Base-by-base conservation (phyloP, 192 early-diverging fungal species). In the Rhizophagus prolifer region DNA sequence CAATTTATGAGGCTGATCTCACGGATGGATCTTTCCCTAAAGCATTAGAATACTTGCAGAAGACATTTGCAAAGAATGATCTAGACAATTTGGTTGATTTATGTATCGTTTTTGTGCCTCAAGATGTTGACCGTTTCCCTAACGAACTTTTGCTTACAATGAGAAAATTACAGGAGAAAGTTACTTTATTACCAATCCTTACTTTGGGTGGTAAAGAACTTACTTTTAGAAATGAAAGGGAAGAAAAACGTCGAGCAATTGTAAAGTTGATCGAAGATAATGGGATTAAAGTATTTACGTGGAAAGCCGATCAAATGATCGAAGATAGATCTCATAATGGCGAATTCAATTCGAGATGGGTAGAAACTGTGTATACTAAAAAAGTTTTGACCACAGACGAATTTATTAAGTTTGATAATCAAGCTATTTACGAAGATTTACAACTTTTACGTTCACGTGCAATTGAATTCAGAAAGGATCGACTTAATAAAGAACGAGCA, bases 281-380 rank as follows among this genome's bases (percentile, higher is more conserved):
- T n/a, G 62, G 38, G 21, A 75, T 75, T 47, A 62, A 75, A 28
- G 66, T 75, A 6, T 75, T 75, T 54, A 44, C 41, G 8, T 75
- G 74, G 74, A 75, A 65, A 75, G 61, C 41, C 9, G 74, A 75
- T 13, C 16, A 65, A 47, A 58, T 75, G 30, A 26, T 65, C 30
- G 28, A 75, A 34, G 60, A 74, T 44, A 9, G 10, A 4, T n/a
- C 41, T 25, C 23, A 5, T 14, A 71, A 26, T 7, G 70, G 54
- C 9, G 44, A 30, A 61, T 36, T n/a, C 14, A 14, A 36, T 26
- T 16, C 12, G 38, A 38, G 10, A 21, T 64, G 60, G n/a, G 16
- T 65, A 34, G 63, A 75, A 65, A 75, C 74, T 31, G 46, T 65
- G 12, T 75, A 64, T 65, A 65, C 74, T 6, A 75, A 65, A 63